Base-by-base conservation (phyloP, 1,284 basidiomycete genomes). In the Austroboletus niveus region DNA sequence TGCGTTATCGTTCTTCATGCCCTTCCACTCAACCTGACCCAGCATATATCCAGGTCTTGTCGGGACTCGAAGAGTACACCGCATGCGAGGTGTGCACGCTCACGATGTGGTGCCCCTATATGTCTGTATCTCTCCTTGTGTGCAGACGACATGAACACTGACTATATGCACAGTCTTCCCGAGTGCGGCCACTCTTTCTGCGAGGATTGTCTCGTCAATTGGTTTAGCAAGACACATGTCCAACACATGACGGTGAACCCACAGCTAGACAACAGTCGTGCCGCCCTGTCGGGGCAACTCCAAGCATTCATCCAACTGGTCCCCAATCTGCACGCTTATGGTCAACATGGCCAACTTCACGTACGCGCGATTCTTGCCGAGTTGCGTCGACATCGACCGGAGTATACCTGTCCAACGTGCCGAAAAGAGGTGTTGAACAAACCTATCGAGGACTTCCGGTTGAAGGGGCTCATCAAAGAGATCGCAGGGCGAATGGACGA, bases 121-220 rank as follows among this genome's bases (percentile, higher is more conserved):
- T 76, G 85, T 87, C 59, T 46, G 84, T 72, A 56, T 38, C 45
- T 11, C 34, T 47, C 45, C 46, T 31, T 45, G 43, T 49, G 46
- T 42, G 45, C 42, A 8, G 41, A 14, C 17, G 42, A 52, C 11
- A 27, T 8, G 7, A 11, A 7, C 31, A n/a, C 50, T 52, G 52
- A 56, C 34, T 31, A 42, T 30, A 30, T 51, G 20, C 40, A 7
- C 56, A 86, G 83, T 22, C 73, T 88, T 30, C 67, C 78, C 5
- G 77, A 75, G 38, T 89, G 87, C 50, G 87, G 87, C 7, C 87
- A 89, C 68, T 78, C 78, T 0, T 89, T 84, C 63, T 89, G 87
- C 61, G 69, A 77, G 54, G 63, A 62, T 8, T 89, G 87, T 57
- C 71, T 89, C 8, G 70, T 75, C 42, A 79, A 83, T 59, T 89